Conservation (phyloP, 805 yeast genomes). For the Candida khao-thaluensis region DNA sequence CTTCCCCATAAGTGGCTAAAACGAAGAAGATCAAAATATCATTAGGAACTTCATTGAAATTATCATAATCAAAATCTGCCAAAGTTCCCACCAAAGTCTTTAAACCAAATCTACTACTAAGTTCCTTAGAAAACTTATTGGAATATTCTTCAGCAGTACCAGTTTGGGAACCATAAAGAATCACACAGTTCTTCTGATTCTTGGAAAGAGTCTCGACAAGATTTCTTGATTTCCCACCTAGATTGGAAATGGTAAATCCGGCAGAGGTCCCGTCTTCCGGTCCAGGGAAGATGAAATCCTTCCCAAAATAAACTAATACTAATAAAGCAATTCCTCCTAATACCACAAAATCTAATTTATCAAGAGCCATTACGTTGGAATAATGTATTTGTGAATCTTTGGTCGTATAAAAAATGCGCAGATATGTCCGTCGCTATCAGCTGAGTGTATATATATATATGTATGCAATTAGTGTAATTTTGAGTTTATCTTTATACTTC, state of each 20-base stretch:
- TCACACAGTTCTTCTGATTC: slow-evolving; percentile 71
- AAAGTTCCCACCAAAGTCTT: slow-evolving; percentile 83
- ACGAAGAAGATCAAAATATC: slow-evolving; percentile 64
- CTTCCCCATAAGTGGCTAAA: slow-evolving; percentile 96
- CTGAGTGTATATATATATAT: too few species aligned
- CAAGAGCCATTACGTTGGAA: slow-evolving; percentile 51
- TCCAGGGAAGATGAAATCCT: slow-evolving; percentile 48
- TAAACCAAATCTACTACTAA: slow-evolving; percentile 76
- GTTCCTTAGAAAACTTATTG: slow-evolving; percentile 83
- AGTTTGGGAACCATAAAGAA: slow-evolving; percentile 93
- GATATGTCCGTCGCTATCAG: too few species aligned
- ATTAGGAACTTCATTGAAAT: slow-evolving; percentile 60
- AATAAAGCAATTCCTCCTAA: slow-evolving; percentile 66
- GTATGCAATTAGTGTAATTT: too few species aligned
- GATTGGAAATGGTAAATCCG: slow-evolving; percentile 28
- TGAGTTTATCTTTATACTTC: too few species aligned
- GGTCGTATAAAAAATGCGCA: slow-evolving; percentile 2
- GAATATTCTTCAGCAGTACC: slow-evolving; percentile 99
- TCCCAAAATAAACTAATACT: slow-evolving; percentile 63
- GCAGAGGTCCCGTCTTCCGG: slow-evolving; percentile 29
- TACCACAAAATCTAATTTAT: slow-evolving; percentile 69
- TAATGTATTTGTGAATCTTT: background rate
- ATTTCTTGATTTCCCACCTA: slow-evolving; percentile 49
- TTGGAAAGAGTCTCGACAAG: slow-evolving; percentile 54
- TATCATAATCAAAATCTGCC: slow-evolving; percentile 84